Evolutionary conservation across 257 asterid species (phyloP).

Genomic region (Salvia miltiorrhiza): DNA sequence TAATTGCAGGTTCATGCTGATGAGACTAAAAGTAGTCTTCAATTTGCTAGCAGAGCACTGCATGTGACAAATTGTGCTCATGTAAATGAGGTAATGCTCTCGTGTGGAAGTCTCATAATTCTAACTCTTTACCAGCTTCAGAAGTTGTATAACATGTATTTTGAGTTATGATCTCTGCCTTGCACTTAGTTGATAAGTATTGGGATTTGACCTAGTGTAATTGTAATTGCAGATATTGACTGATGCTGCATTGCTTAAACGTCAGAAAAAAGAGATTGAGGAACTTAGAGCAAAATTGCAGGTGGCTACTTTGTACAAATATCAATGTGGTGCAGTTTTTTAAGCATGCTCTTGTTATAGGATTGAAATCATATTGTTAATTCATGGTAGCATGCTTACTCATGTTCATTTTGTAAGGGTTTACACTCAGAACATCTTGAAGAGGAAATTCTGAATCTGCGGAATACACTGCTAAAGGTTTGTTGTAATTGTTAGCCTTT

Average conservation of each 20-base stretch:
- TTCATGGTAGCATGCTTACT: conserved; percentile 30
- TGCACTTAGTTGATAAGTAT: background rate
- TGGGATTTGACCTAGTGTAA: conserved; percentile 16
- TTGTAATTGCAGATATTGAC: conserved; percentile 66
- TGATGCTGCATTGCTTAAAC: conserved; percentile 96
- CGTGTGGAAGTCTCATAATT: conserved; percentile 16
- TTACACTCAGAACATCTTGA: conserved; percentile 82
- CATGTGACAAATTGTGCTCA: conserved; percentile 92
- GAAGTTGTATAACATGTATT: conserved; percentile 5
- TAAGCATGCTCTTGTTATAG: conserved; percentile 9
- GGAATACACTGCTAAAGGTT: conserved; percentile 94
- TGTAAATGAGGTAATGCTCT: conserved; percentile 79
- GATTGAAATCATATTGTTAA: conserved; percentile 15
- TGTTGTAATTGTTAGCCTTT: conserved; percentile 19
- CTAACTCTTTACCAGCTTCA: conserved; percentile 9
- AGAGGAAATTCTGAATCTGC: conserved; percentile 76
- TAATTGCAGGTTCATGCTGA: conserved; percentile 86
- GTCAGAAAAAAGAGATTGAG: conserved; percentile 95
- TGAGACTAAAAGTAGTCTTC: conserved; percentile 98
- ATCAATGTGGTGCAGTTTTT: background rate
- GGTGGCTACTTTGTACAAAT: conserved; percentile 38
- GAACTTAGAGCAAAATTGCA: conserved; percentile 87
- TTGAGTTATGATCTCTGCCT: conserved; percentile 6
- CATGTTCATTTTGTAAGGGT: conserved; percentile 46
- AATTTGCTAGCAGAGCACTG: conserved; percentile 96